phyloP scores from a whole-genome alignment of 768 basidiomycete species.

The Brasilioporus rufonigricans region DNA sequence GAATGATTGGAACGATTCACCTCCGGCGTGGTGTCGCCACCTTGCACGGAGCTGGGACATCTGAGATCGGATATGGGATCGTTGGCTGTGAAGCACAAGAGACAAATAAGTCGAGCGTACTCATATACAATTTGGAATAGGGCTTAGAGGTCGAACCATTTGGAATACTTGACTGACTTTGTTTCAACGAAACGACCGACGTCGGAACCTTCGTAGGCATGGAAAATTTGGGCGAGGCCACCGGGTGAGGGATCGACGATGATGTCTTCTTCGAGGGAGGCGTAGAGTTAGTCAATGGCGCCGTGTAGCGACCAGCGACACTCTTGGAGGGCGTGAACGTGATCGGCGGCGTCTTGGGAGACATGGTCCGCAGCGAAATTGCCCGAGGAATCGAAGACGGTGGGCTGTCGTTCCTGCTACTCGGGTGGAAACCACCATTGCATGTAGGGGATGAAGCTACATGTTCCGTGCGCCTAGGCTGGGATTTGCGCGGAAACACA shows the following conservation, averaged over 20 bases:
- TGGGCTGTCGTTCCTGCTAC: constrained; percentile 24
- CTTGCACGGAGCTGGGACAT: constrained; percentile 35
- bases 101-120: constrained; percentile 60
- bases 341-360: constrained; percentile 26
- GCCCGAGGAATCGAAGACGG: constrained; percentile 56
- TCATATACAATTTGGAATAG: constrained; percentile 43
- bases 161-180: constrained; percentile 29
- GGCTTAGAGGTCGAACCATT: constrained; percentile 66
- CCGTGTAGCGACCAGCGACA: constrained; percentile 27
- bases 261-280: constrained; percentile 55
- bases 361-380: constrained; percentile 34
- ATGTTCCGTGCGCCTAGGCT: constrained; percentile 4
- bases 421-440: constrained; percentile 6
- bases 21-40: constrained; percentile 24
- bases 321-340: constrained; percentile 36
- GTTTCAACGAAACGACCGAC: constrained; percentile 30
- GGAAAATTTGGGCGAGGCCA: constrained; percentile 38
- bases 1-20: constrained; percentile 28
- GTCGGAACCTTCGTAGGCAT: constrained; percentile 37
- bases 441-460: constrained; percentile 5
- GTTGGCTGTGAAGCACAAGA: constrained; percentile 36
- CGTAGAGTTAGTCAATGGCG: constrained; percentile 28
- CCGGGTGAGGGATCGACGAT: constrained; percentile 64
- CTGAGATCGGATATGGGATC: constrained; percentile 33
- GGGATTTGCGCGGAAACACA: constrained; percentile 20